Base-by-base conservation (phyloP, 75 land plant species). In the Selaginella moellendorffii region DNA sequence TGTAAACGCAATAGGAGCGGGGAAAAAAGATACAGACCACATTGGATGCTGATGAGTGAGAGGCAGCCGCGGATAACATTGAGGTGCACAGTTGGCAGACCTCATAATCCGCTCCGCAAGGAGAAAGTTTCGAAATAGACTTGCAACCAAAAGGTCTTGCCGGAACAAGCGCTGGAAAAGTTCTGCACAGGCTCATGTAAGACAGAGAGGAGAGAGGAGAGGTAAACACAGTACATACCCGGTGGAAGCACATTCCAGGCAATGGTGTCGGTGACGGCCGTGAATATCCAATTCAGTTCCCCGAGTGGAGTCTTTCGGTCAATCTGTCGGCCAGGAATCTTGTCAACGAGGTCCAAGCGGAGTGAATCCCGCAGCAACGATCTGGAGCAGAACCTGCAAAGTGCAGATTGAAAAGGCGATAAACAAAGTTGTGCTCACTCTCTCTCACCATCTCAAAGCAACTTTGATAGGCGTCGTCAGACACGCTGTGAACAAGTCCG, bases 211-310 rank as follows among this genome's bases (percentile, higher is more conserved):
- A 5, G 5, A 36, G 46, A 36, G 46, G 5, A 36, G 5, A 36
- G 5, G 46, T 36, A 36, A 5, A 5, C 2, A 12, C 23, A 62
- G 28, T 2, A 29, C 51, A 2, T 67, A 92, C 97, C 97, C 65
- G 87, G 90, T 2, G 97, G 96, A n/a, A 92, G 81, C 31, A 92
- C 97, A 79, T 88, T 92, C 97, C 97, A 92, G 14, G 97, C 97
- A 72, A 92, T 92, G 26, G 97, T 92, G 54, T 92, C 97, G 30
- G 97, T 88, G 1, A 92, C 80, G 20, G 97, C 97, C 17, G 97
- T 92, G 56, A 92, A 92, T 61, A 92, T 92, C 97, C 97, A 88
- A 69, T 92, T 92, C 51, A 92, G 69, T 74, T 92, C 97, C 17
- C 97, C 97, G 17, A 88, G 68, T 21, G 84, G 95, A 26, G 97